These are phyloP conservation scores for Exophiala aquamarina DNA, from an alignment of 2,329 filamentous ascomycete genomes.

Conservation along the genomic window DNA sequence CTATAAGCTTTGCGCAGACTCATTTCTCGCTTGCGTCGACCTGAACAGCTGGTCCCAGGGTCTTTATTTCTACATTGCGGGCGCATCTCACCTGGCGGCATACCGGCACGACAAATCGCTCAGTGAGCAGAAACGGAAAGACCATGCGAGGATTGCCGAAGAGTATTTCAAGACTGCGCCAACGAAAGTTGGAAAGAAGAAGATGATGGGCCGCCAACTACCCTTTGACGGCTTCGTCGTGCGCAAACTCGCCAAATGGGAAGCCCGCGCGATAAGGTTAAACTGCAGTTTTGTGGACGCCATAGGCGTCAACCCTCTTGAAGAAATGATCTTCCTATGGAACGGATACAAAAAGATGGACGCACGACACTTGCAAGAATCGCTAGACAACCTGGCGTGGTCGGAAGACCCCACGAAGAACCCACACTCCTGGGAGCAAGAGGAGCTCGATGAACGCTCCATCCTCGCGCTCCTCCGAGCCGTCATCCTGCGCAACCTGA, in stretches of 20 bases:
- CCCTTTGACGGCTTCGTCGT: slow-evolving; percentile 85
- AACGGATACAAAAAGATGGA: slow-evolving; percentile 83
- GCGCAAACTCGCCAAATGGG: slow-evolving; percentile 86
- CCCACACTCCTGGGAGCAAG: slow-evolving; percentile 44
- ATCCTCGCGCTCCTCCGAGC: slow-evolving; percentile 67
- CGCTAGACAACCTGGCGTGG: slow-evolving; percentile 65
- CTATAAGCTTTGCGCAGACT: slow-evolving; percentile 70
- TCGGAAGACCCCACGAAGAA: slow-evolving; percentile 47
- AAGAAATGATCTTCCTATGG: slow-evolving; percentile 95
- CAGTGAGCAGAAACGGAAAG: slow-evolving; percentile 44
- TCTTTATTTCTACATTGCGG: slow-evolving; percentile 87
- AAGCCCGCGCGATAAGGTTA: slow-evolving; percentile 68
- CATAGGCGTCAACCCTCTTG: slow-evolving; percentile 73
- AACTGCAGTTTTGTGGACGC: slow-evolving; percentile 73
- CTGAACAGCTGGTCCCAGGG: slow-evolving; percentile 90
- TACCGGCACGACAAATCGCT: slow-evolving; percentile 62
- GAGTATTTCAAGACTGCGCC: slow-evolving; percentile 71
- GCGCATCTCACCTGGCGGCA: slow-evolving; percentile 72
- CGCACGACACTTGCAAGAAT: slow-evolving; percentile 61
- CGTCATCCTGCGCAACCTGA: slow-evolving; percentile 64
- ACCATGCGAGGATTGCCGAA: slow-evolving; percentile 64
- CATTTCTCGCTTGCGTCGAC: slow-evolving; percentile 69
- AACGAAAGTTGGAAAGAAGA: slow-evolving; percentile 76
- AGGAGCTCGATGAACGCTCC: slow-evolving; percentile 60
- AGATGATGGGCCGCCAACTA: slow-evolving; percentile 83